A percentile compares a stretch with the other conserved stretches of the same genome.
phyloP scores from a whole-genome alignment of 1,139 yeast genomes.

The Tardiomyces blankii region DNA sequence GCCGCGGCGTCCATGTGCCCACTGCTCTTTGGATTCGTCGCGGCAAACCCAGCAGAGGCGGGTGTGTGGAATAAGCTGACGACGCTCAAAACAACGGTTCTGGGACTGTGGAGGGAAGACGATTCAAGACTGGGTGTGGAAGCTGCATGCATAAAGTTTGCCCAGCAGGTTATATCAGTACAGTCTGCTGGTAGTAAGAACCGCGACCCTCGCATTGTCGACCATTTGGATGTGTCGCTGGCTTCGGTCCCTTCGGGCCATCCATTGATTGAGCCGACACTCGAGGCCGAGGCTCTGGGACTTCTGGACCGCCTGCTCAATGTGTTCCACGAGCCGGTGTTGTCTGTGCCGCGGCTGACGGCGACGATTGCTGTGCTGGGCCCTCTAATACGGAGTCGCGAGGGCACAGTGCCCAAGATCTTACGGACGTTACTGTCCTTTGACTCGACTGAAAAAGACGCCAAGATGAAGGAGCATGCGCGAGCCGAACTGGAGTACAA shows the following conservation, averaged over 20 bases:
- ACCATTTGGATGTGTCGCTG: slow-evolving; percentile 40
- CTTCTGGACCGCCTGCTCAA: slow-evolving; percentile 55
- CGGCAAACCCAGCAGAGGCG: slow-evolving; percentile 16
- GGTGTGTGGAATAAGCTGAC: slow-evolving; percentile 21
- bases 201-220: slow-evolving; percentile 23
- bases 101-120: slow-evolving; percentile 23
- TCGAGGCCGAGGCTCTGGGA: slow-evolving; percentile 65
- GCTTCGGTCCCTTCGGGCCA: slow-evolving; percentile 53
- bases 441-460: slow-evolving; percentile 18
- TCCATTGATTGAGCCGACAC: slow-evolving; percentile 44
- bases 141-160: slow-evolving; percentile 60
- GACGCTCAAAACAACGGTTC: slow-evolving; percentile 22
- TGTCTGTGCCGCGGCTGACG: slow-evolving; percentile 16
- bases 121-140: slow-evolving; percentile 31
- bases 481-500: slow-evolving; percentile 20
- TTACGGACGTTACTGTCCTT: slow-evolving; percentile 24
- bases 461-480: slow-evolving; percentile 13
- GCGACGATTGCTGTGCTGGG: slow-evolving; percentile 29
- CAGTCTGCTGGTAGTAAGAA: slow-evolving; percentile 42
- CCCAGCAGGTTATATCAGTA: slow-evolving; percentile 56
- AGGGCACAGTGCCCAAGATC: slow-evolving; percentile 22
- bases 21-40: slow-evolving; percentile 21
- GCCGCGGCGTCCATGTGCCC: slow-evolving; percentile 26
- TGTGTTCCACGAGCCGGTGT: slow-evolving; percentile 36
- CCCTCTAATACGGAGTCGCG: slow-evolving; percentile 24